Evolutionary conservation across 208 protist species (phyloP).

Genomic region (Leishmania tarentolae): DNA sequence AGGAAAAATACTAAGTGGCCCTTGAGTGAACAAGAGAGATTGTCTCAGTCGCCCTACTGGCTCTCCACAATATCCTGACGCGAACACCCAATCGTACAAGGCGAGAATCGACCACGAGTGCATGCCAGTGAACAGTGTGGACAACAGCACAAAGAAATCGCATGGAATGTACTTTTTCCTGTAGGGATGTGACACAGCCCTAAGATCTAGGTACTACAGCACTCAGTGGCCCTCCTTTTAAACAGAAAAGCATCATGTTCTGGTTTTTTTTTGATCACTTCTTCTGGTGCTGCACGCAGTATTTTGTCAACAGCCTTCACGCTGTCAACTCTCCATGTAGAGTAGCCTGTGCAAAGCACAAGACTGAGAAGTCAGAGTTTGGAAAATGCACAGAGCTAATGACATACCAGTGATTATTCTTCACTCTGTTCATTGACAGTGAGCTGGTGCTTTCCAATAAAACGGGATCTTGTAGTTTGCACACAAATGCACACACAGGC

Average conservation of each 20-base stretch:
- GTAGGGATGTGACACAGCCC: background rate
- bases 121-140: background rate
- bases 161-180: background rate
- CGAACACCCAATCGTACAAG: background rate
- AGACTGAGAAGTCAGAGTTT: background rate
- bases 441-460: background rate
- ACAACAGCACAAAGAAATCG: background rate
- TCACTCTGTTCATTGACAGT: background rate
- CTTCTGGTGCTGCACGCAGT: background rate
- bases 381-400: background rate
- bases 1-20: background rate
- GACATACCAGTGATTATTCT: background rate
- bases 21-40: background rate
- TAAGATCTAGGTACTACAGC: background rate
- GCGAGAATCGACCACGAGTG: background rate
- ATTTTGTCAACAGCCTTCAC: background rate
- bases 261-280: background rate
- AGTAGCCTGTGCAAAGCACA: background rate
- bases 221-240: background rate
- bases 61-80: background rate
- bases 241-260: background rate
- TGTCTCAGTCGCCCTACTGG: background rate
- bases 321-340: background rate
- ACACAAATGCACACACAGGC: slow-evolving; percentile 1
- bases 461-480: background rate